Evolutionary conservation across 768 basidiomycete species (phyloP).

Genomic region (Macrolepiota fuliginosa): DNA sequence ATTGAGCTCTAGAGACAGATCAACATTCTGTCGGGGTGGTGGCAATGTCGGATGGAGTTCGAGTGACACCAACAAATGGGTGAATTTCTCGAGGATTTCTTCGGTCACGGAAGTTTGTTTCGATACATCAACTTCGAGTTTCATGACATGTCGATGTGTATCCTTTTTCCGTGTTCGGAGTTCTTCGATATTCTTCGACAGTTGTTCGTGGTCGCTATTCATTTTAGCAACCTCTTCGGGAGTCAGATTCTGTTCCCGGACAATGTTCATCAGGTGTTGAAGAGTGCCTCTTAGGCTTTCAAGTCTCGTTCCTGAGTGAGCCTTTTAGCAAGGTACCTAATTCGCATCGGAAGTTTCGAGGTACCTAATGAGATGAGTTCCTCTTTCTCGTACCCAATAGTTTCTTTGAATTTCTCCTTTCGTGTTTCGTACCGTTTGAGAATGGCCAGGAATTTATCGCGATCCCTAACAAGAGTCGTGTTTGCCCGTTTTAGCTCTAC

Average conservation of each 20-base stretch:
- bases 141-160: slow-evolving; percentile 68
- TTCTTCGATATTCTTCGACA: slow-evolving; percentile 71
- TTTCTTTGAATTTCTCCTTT: slow-evolving; percentile 64
- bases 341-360: slow-evolving; percentile 13
- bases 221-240: slow-evolving; percentile 90
- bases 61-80: slow-evolving; percentile 66
- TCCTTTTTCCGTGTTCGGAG: slow-evolving; percentile 75
- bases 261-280: slow-evolving; percentile 56
- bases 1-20: slow-evolving; percentile 82
- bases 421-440: slow-evolving; percentile 67
- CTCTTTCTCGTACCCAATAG: slow-evolving; percentile 64
- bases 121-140: slow-evolving; percentile 80
- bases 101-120: slow-evolving; percentile 81
- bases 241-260: slow-evolving; percentile 85
- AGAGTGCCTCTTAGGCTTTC: slow-evolving; percentile 66
- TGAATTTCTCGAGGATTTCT: slow-evolving; percentile 79
- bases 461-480: slow-evolving; percentile 65
- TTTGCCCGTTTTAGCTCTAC: slow-evolving; percentile 62
- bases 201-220: slow-evolving; percentile 84
- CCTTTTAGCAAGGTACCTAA: neutral
- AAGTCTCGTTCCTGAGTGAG: slow-evolving; percentile 51
- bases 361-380: slow-evolving; percentile 58
- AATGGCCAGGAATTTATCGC: slow-evolving; percentile 76
- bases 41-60: slow-evolving; percentile 77
- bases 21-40: slow-evolving; percentile 65